Conservation (phyloP, 495 filamentous ascomycete species). For the Penicillium fimorum region DNA sequence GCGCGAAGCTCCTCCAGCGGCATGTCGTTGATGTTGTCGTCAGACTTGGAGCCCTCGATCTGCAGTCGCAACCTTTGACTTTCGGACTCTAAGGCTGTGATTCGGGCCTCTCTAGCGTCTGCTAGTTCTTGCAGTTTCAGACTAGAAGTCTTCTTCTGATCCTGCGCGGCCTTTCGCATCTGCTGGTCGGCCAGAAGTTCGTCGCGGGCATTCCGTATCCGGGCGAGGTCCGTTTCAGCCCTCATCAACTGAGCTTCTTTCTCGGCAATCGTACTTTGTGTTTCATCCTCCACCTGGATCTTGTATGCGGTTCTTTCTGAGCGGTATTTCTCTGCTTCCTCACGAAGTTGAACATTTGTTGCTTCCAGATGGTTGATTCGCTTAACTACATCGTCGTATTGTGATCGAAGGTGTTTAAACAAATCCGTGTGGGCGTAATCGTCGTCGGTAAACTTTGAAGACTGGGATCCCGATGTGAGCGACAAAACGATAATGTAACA, state of each 20-base stretch:
- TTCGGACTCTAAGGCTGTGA: slow-evolving; percentile 77
- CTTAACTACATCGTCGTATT: slow-evolving; percentile 89
- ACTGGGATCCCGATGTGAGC: slow-evolving; percentile 33
- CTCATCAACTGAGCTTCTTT: slow-evolving; percentile 75
- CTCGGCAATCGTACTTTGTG: slow-evolving; percentile 65
- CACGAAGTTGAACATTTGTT: slow-evolving; percentile 76
- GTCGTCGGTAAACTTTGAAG: slow-evolving; percentile 77
- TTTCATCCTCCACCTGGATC: slow-evolving; percentile 73
- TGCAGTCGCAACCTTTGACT: slow-evolving; percentile 64
- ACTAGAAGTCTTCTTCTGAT: slow-evolving; percentile 66
- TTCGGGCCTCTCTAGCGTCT: slow-evolving; percentile 69
- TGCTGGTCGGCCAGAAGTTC: slow-evolving; percentile 76
- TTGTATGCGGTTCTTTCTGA: slow-evolving; percentile 82
- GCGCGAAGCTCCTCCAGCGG: slow-evolving; percentile 66
- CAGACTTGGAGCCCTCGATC: slow-evolving; percentile 44
- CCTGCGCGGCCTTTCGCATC: slow-evolving; percentile 75
- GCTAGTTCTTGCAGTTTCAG: slow-evolving; percentile 77
- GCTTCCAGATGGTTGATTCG: slow-evolving; percentile 90
- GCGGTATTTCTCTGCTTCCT: slow-evolving; percentile 80
- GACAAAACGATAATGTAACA: neutral
- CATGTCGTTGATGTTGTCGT: slow-evolving; percentile 41
- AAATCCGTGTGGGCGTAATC: slow-evolving; percentile 90
- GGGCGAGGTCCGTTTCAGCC: slow-evolving; percentile 78
- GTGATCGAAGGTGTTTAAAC: slow-evolving; percentile 85
- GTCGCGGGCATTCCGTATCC: slow-evolving; percentile 78